Base-by-base conservation (phyloP, 2,329 filamentous ascomycete genomes). In the Aspergillus fijiensis region DNA sequence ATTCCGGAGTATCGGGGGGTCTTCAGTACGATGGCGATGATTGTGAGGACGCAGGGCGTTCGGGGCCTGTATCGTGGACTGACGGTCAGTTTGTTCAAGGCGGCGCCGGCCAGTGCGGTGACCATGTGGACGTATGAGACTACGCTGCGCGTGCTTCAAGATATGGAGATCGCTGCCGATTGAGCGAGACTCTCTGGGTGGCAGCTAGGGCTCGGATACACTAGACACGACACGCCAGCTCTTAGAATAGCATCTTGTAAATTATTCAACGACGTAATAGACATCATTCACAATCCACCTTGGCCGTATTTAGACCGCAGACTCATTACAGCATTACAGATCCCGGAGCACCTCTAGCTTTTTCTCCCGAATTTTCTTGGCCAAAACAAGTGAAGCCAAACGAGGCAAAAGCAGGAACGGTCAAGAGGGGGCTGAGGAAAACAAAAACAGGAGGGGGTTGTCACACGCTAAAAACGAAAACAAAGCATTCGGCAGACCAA, bases 71-170 rank as follows among this genome's bases (percentile, higher is more conserved):
- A 98, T 75, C 85, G 93, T 57, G 95, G 95, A 0, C 79, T 99
- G 73, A 89, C 88, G 1, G 92, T 98, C 58, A 94, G 92, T 74
- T 78, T 99, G 72, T 74, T 98, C 67, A 99, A 99, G 81, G 91
- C 94, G 33, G 95, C 94, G 23, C 95, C 95, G n/a, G 87, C 91
- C 29, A 95, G 91, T 74, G 92, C 93, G 6, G 86, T 96, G 33
- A 97, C 93, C 0, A 91, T 97, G 82, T 97, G 92, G 92, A 96
- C 91, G 2, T 97, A 96, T 76, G 93, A 96, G 79, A 82, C 88
- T 70, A 85, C 85, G 19, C 79, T 97, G 78, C 84, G 81, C 54
- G 66, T 86, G 23, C 79, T 94, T 63, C 76, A 79, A 59, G 73
- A 76, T 49, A 68, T 72, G 56, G 73, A 75, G 23, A 35, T 73